phyloP scores from a whole-genome alignment of 1,284 basidiomycete species.

The Phellinidium pouzarii region DNA sequence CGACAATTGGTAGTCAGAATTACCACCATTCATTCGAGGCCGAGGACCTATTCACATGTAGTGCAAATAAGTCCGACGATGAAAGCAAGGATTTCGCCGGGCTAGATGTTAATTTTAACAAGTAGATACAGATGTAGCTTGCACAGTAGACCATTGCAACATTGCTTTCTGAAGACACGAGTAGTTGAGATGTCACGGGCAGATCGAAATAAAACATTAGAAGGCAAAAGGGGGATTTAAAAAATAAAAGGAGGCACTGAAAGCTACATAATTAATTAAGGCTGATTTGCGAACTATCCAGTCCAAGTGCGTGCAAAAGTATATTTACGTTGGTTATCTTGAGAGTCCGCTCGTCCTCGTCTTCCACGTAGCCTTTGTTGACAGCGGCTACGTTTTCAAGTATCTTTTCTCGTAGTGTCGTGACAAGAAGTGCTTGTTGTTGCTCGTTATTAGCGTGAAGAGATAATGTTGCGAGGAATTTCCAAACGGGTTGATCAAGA shows the following conservation, averaged over 20 bases:
- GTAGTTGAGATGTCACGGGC: not conserved
- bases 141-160: conserved; percentile 6
- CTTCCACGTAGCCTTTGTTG: conserved; percentile 63
- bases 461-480: conserved; percentile 85
- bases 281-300: conserved; percentile 79
- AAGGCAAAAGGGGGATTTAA: conserved; percentile 16
- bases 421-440: conserved; percentile 86
- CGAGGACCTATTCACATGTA: conserved; percentile 16
- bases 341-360: conserved; percentile 61
- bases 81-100: conserved; percentile 8
- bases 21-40: conserved; percentile 7
- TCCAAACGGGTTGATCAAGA: conserved; percentile 89
- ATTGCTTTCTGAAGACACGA: conserved; percentile 2
- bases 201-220: conserved; percentile 20
- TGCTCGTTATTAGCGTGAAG: conserved; percentile 79
- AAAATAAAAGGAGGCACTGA: conserved; percentile 17
- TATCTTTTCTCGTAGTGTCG: conserved; percentile 86
- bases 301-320: conserved; percentile 76
- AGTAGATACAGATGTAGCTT: conserved; percentile 16
- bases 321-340: conserved; percentile 80
- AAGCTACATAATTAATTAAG: conserved; percentile 30
- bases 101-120: conserved; percentile 14
- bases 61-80: not conserved
- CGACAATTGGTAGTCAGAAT: conserved; percentile 14
- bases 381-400: conserved; percentile 79